A percentile compares a stretch with the other conserved stretches of the same genome.
These are phyloP conservation scores for Linnemannia hyalina DNA, from an alignment of 192 early-diverging fungal species.

Conservation along the genomic window DNA sequence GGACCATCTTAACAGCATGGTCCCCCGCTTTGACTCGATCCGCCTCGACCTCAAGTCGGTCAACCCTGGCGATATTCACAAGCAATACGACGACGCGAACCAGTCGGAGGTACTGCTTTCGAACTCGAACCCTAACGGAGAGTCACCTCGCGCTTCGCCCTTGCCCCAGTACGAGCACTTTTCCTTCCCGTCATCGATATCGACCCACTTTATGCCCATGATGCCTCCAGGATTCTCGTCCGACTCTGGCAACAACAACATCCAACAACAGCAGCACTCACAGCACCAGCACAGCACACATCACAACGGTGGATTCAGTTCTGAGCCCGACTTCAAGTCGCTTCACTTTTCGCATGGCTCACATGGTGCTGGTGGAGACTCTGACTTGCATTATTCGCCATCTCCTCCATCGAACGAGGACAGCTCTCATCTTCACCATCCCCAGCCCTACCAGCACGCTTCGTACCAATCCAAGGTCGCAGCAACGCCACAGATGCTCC, in stretches of 20 bases:
- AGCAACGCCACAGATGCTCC: conserved; percentile 17
- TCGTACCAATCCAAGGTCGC: conserved; percentile 27
- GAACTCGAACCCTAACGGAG: conserved; percentile 39
- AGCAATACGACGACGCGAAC: conserved; percentile 26
- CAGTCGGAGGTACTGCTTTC: conserved; percentile 22
- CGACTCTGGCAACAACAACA: conserved; percentile 20
- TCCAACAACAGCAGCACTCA: conserved; percentile 11
- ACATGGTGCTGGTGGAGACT: conserved; percentile 16
- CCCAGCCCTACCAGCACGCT: conserved; percentile 31
- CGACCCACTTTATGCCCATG: conserved; percentile 39
- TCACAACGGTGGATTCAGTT: conserved; percentile 20
- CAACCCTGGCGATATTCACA: conserved; percentile 45
- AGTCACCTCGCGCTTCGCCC: conserved; percentile 47
- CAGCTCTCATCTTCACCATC: conserved; percentile 33
- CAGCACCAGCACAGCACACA: conserved; percentile 12
- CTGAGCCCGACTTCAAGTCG: conserved; percentile 34
- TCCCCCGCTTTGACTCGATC: conserved; percentile 43
- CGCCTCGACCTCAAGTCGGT: conserved; percentile 53
- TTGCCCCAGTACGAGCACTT: conserved; percentile 53
- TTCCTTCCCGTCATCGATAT: conserved; percentile 52
- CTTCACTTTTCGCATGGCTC: conserved; percentile 42
- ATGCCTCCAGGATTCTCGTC: conserved; percentile 24
- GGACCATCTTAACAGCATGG: conserved; percentile 47
- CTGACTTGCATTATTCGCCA: conserved; percentile 28
- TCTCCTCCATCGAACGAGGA: conserved; percentile 35